phyloP scores from a whole-genome alignment of 2,329 filamentous ascomycete genomes.

The Monosporascus sp. region DNA sequence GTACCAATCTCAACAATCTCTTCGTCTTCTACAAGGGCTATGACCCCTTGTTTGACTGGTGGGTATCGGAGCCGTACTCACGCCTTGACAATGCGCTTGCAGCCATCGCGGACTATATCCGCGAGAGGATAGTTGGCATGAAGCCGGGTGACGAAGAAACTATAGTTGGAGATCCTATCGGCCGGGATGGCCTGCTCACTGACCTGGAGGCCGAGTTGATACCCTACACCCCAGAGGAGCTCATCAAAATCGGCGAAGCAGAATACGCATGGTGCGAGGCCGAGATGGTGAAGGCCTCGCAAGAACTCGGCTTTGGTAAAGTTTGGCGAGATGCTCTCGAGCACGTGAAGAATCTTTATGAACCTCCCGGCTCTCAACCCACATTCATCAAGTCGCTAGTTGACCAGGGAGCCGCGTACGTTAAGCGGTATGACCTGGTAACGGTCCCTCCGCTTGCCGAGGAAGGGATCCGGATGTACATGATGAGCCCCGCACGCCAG shows the following conservation, averaged over 20 bases:
- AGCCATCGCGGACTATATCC: conserved; percentile 30
- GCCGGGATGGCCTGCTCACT: conserved; percentile 42
- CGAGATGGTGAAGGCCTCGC: conserved; percentile 48
- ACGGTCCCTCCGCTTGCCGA: conserved; percentile 49
- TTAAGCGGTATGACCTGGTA: conserved; percentile 48
- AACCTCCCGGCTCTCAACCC: conserved; percentile 48
- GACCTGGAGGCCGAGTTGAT: conserved; percentile 54
- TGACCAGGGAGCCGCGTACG: conserved; percentile 46
- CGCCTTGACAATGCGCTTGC: conserved; percentile 33
- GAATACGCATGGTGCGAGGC: conserved; percentile 51
- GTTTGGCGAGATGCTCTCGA: conserved; percentile 51
- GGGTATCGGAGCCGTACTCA: conserved; percentile 42
- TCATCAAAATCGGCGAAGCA: conserved; percentile 44
- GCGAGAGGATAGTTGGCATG: conserved; percentile 39
- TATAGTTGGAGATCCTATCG: conserved; percentile 54
- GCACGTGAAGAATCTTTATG: conserved; percentile 49
- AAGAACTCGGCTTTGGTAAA: conserved; percentile 39
- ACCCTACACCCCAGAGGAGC: conserved; percentile 51
- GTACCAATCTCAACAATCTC: conserved; percentile 38
- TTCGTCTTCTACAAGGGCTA: conserved; percentile 48
- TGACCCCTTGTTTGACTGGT: conserved; percentile 53
- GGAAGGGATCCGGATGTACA: conserved; percentile 49
- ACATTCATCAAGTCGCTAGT: conserved; percentile 47
- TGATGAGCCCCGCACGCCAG: conserved; percentile 49
- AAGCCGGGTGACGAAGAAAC: conserved; percentile 37